Evolutionary conservation across 2,329 filamentous ascomycete genomes (phyloP).

Genomic region (Fusarium acutatum): DNA sequence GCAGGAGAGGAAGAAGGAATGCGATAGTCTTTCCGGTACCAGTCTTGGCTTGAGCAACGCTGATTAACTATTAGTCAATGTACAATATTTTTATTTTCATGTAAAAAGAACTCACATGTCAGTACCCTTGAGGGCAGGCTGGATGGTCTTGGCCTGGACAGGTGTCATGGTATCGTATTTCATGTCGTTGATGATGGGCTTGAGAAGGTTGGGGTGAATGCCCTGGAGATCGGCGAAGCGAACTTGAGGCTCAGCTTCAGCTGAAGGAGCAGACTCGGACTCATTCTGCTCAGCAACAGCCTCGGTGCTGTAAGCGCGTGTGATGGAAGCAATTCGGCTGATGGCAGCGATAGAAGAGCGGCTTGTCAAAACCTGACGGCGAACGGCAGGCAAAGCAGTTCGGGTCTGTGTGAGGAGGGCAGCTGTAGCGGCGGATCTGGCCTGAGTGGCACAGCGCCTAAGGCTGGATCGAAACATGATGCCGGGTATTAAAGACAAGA

Average conservation of each 20-base stretch:
- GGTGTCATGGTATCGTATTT: slow-evolving; percentile 87
- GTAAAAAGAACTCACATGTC: slow-evolving; percentile 74
- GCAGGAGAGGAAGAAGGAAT: slow-evolving; percentile 86
- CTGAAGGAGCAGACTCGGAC: slow-evolving; percentile 1
- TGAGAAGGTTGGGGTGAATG: slow-evolving; percentile 72
- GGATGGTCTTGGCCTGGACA: slow-evolving; percentile 87
- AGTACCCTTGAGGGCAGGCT: slow-evolving; percentile 77
- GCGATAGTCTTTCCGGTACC: slow-evolving; percentile 97
- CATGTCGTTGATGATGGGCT: slow-evolving; percentile 76
- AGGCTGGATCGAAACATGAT: slow-evolving; percentile 51
- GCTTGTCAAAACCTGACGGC: slow-evolving; percentile 31
- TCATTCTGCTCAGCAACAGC: slow-evolving; percentile 41
- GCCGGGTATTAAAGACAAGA: background rate
- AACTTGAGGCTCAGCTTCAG: slow-evolving; percentile 42
- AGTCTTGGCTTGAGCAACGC: slow-evolving; percentile 93
- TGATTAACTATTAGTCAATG: slow-evolving; percentile 34
- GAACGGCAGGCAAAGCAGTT: slow-evolving; percentile 38
- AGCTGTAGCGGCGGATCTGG: slow-evolving; percentile 44
- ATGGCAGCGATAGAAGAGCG: slow-evolving; percentile 22
- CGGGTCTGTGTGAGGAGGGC: slow-evolving; percentile 44
- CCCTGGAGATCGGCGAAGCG: slow-evolving; percentile 58
- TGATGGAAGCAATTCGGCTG: slow-evolving; percentile 38
- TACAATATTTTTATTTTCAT: background rate
- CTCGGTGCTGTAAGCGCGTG: slow-evolving; percentile 53
- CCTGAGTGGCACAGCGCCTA: slow-evolving; percentile 51